Evolutionary conservation across 768 basidiomycete species (phyloP).

Genomic region (Boletales sp.): DNA sequence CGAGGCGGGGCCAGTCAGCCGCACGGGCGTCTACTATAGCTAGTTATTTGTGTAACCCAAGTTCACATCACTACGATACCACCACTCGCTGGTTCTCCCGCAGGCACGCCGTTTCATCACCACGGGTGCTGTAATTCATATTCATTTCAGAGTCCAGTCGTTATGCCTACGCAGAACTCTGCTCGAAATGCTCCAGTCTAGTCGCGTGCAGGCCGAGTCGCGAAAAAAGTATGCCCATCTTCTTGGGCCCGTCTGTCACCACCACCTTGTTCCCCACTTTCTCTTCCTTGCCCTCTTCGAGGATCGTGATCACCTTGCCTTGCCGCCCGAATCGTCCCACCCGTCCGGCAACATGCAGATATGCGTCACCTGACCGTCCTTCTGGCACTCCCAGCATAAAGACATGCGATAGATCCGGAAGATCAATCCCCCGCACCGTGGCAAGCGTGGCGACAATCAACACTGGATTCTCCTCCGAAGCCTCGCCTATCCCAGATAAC

Average conservation of each 20-base stretch:
- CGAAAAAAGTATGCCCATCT: constrained; percentile 43
- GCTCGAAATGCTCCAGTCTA: constrained; percentile 52
- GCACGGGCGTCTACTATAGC: constrained; percentile 7
- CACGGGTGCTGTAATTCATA: neutral
- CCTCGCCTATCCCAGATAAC: constrained; percentile 31
- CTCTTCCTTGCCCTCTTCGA: constrained; percentile 39
- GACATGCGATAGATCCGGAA: constrained; percentile 69
- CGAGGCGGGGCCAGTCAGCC: constrained; percentile 28
- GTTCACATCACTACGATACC: neutral
- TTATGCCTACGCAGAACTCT: constrained; percentile 8
- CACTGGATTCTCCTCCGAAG: constrained; percentile 47
- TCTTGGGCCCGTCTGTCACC: constrained; percentile 33
- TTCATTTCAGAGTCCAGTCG: neutral
- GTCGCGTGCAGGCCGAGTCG: constrained; percentile 44
- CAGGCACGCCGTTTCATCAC: constrained; percentile 17
- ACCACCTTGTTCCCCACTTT: constrained; percentile 26
- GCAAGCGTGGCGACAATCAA: constrained; percentile 68
- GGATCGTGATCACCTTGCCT: constrained; percentile 65
- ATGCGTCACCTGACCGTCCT: constrained; percentile 51
- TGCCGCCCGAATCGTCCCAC: constrained; percentile 67
- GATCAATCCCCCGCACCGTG: constrained; percentile 69
- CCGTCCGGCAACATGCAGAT: constrained; percentile 69
- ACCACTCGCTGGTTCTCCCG: constrained; percentile 7
- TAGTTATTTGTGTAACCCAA: constrained; percentile 16
- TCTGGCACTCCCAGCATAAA: constrained; percentile 66